These are phyloP conservation scores for Stephanodiscus triporus DNA, from an alignment of 108 stramenopile genomes.

Conservation along the genomic window DNA sequence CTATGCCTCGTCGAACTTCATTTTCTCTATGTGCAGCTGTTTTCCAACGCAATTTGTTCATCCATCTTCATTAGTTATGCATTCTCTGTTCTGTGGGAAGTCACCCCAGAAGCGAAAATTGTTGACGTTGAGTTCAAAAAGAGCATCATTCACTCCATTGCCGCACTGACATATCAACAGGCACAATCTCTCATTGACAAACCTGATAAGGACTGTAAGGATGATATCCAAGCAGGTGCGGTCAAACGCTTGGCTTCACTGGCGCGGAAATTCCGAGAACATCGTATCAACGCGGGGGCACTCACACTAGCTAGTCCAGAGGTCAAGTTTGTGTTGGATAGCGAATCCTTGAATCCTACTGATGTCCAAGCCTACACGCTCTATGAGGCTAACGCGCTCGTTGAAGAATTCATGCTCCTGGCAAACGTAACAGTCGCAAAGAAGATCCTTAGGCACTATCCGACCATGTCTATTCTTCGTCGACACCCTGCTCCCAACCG, in stretches of 20 bases:
- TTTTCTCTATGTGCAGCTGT: background rate
- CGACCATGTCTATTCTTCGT: constrained; percentile 91
- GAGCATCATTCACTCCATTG: constrained; percentile 94
- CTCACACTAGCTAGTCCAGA: constrained; percentile 97
- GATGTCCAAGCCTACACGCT: constrained; percentile 94
- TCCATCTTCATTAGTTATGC: constrained; percentile 62
- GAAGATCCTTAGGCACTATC: constrained; percentile 90
- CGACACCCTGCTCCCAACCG: constrained; percentile 96
- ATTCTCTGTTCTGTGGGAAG: constrained; percentile 92
- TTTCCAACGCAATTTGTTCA: background rate
- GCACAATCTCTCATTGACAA: constrained; percentile 94
- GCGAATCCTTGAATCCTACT: constrained; percentile 96
- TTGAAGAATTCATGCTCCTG: constrained; percentile 99
- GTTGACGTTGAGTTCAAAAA: constrained; percentile 92
- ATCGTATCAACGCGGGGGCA: constrained; percentile 95
- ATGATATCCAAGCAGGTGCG: constrained; percentile 75
- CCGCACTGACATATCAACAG: constrained; percentile 95
- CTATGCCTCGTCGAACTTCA: too few species aligned
- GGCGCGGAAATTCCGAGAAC: constrained; percentile 84
- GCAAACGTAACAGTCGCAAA: constrained; percentile 98
- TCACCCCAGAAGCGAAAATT: constrained; percentile 86
- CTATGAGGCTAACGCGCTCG: constrained; percentile 91
- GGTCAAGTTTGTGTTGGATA: constrained; percentile 96
- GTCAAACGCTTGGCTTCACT: constrained; percentile 88
- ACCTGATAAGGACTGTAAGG: constrained; percentile 66